Conservation (phyloP, 257 asterid species). For the Lycium barbarum region DNA sequence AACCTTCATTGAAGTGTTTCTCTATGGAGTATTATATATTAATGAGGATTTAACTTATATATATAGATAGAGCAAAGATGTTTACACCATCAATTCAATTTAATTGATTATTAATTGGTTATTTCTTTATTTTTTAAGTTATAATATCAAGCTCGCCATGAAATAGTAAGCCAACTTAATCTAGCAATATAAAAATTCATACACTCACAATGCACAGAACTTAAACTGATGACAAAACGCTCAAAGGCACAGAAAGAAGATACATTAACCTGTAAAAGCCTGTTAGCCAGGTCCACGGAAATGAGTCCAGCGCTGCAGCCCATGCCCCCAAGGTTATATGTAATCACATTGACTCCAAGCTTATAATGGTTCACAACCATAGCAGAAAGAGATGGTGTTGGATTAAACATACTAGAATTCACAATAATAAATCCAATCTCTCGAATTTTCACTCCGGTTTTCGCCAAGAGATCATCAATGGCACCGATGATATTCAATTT, state of each 20-base stretch:
- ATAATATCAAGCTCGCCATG: no score
- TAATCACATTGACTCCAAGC: conserved; percentile 43
- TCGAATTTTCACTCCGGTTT: conserved; percentile 33
- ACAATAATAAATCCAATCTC: conserved; percentile 48
- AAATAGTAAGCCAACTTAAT: no score
- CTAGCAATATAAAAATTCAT: no score
- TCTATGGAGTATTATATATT: not conserved
- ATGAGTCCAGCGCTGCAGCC: conserved; percentile 58
- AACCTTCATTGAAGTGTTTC: not conserved
- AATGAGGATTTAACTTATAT: not conserved
- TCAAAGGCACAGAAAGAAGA: not conserved
- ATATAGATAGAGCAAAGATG: no score
- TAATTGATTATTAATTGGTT: not conserved
- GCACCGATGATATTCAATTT: conserved; percentile 25
- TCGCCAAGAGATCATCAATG: conserved; percentile 13
- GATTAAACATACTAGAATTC: conserved; percentile 45
- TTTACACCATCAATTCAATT: not conserved
- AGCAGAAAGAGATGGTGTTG: conserved; percentile 50
- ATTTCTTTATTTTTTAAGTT: not conserved
- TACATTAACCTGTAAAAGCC: conserved; percentile 38
- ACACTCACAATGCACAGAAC: no score
- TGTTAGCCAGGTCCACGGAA: conserved; percentile 47
- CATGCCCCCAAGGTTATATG: conserved; percentile 54
- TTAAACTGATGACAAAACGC: no score
- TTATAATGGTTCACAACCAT: conserved; percentile 44